These are phyloP conservation scores for Barnettozyma botsteinii DNA, from an alignment of 805 yeast species.

Conservation along the genomic window DNA sequence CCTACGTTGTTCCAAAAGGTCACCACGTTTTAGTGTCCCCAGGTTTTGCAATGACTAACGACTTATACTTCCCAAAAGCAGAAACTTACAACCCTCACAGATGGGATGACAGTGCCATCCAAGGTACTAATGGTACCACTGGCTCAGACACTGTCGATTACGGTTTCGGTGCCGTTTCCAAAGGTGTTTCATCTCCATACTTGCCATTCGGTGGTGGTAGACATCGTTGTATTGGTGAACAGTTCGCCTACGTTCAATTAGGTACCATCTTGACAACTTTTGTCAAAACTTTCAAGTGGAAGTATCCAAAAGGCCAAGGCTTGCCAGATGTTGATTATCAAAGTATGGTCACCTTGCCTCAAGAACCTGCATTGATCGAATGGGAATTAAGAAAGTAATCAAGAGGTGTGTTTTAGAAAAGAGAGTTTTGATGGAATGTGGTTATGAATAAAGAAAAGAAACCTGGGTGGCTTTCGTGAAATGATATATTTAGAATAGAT, in stretches of 20 bases:
- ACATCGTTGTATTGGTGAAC: constrained; percentile 99
- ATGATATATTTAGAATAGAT: no score
- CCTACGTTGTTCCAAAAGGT: constrained; percentile 80
- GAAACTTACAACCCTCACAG: constrained; percentile 74
- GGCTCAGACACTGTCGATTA: constrained; percentile 61
- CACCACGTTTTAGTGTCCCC: constrained; percentile 91
- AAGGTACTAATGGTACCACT: constrained; percentile 10
- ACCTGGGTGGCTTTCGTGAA: no score
- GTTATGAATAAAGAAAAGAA: no score
- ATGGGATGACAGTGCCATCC: constrained; percentile 50
- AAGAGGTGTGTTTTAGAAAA: no score
- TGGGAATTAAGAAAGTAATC: constrained; percentile 59
- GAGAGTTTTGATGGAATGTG: no score
- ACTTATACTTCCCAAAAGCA: constrained; percentile 75
- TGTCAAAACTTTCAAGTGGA: constrained; percentile 76
- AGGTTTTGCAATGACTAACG: constrained; percentile 79
- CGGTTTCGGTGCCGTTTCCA: constrained; percentile 94
- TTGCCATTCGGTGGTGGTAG: constrained; percentile 99
- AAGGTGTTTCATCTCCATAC: constrained; percentile 94
- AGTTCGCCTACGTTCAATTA: constrained; percentile 90
- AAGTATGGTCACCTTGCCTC: constrained; percentile 91
- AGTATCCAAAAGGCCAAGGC: constrained; percentile 46
- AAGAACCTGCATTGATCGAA: constrained; percentile 61
- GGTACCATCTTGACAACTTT: constrained; percentile 76
- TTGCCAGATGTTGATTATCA: constrained; percentile 72